Conservation (phyloP, 2,329 filamentous ascomycete species). For the Diaporthe ilicicola region DNA sequence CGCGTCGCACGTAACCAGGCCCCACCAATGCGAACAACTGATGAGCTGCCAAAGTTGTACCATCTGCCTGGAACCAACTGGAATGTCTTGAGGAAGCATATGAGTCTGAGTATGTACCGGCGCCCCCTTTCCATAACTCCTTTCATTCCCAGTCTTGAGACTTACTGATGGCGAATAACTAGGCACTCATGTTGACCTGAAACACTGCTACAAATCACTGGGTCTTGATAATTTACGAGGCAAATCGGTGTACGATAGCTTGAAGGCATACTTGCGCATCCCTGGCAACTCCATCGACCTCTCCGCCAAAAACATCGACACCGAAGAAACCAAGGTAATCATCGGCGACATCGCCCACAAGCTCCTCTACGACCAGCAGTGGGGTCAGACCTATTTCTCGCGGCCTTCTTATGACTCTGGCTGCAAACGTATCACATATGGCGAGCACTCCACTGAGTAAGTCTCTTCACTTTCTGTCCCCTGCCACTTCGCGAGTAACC, state of each 20-base stretch:
- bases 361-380: constrained; percentile 14
- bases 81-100: not conserved
- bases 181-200: not conserved
- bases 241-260: not conserved
- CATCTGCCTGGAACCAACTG: not conserved
- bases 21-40: not conserved
- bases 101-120: constrained; percentile 21
- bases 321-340: constrained; percentile 1
- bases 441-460: constrained; percentile 19
- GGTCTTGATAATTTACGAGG: constrained; percentile 24
- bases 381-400: constrained; percentile 21
- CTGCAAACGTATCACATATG: constrained; percentile 5
- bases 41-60: constrained; percentile 11
- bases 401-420: not conserved
- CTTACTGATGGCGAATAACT: not conserved
- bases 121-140: not conserved
- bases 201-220: constrained; percentile 8
- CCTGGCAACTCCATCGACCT: constrained; percentile 30
- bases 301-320: not conserved
- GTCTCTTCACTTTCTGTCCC: not conserved
- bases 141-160: too few relatives aligned
- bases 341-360: constrained; percentile 22
- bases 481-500: not conserved
- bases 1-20: not conserved
- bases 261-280: constrained; percentile 15